Evolutionary conservation across 2,329 filamentous ascomycete genomes (phyloP), one percentile per base, ranked within the genome.

Genomic region (Tolypocladium nubicola): DNA sequence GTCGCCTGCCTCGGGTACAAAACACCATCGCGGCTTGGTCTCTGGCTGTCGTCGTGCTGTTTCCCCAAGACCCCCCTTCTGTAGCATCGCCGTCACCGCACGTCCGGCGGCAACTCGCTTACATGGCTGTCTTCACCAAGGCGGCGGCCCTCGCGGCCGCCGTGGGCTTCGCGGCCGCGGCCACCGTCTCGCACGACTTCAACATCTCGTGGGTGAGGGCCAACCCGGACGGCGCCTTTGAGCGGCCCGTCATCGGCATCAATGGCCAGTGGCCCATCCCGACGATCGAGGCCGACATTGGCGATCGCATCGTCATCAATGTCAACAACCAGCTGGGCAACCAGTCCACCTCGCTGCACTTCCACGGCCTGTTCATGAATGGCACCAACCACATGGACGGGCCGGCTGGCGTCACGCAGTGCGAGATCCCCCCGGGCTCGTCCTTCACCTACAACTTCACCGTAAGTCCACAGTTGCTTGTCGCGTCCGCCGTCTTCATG

Each of bases 201-300:
- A 83, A 85, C 64, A 77, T 90, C 61, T 81, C 79, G 58, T 91
- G 88, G 88, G 83, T 89, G 13, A 80, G 73, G 47, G 82, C 85
- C 39, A 87, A 88, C 64, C 89, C 89, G 0, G 89, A 93, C 72
- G 85, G 84, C 26, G 74, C 78, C 9, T 79, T 79, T 59, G 76
- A 81, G 43, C 79, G 88, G 38, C 79, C 83, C n/a, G 81, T 82
- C 4, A 89, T 93, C 66, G 88, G 87, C 52, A 87, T 94, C 73
- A 93, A 94, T 65, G 82, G 82, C 5, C 70, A 85, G 72, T 90
- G 88, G 86, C 89, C 89, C 1, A 79, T 88, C 55, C 89, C 89
- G 1, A 70, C 73, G 33, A 85, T 90, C 57, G 77, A 81, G 55
- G 85, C 81, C 41, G 79, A 78, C 53, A 73, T 84, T 54, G 86